A percentile compares a stretch with the other conserved stretches of the same genome.
phyloP scores from a whole-genome alignment of 495 filamentous ascomycete genomes.

The Penicillium longicatenatum region DNA sequence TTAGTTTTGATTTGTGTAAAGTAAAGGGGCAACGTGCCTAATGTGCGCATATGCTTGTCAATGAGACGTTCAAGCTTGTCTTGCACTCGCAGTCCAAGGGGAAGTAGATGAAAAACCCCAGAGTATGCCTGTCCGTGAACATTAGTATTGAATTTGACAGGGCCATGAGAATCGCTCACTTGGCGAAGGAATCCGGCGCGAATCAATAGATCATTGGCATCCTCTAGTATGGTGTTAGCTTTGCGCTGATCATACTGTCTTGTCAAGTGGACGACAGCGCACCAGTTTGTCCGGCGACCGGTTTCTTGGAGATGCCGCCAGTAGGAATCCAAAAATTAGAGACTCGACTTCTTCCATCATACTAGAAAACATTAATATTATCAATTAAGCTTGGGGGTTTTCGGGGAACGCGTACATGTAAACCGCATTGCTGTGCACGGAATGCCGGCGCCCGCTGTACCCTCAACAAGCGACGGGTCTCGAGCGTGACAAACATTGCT shows the following conservation, averaged over 20 bases:
- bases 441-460: conserved; percentile 13
- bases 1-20: conserved; percentile 20
- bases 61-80: conserved; percentile 84
- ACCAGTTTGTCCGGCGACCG: conserved; percentile 50
- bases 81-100: conserved; percentile 85
- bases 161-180: conserved; percentile 35
- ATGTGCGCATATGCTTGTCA: conserved; percentile 80
- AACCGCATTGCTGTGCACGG: conserved; percentile 23
- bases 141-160: not conserved
- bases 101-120: conserved; percentile 91
- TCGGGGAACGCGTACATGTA: conserved; percentile 26
- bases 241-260: not conserved
- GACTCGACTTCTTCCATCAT: conserved; percentile 62
- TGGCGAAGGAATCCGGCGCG: conserved; percentile 81
- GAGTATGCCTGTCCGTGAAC: conserved; percentile 64
- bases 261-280: not conserved
- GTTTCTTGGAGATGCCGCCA: conserved; percentile 64
- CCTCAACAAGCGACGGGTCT: conserved; percentile 10
- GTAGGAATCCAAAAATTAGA: conserved; percentile 79
- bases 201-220: conserved; percentile 73
- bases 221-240: conserved; percentile 43
- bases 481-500: not conserved
- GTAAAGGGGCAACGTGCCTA: conserved; percentile 48
- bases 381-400: conserved; percentile 8
- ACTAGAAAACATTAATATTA: conserved; percentile 30